Evolutionary conservation across 345 rosid species (phyloP).

Genomic region (Pseudoturritis turrita): DNA sequence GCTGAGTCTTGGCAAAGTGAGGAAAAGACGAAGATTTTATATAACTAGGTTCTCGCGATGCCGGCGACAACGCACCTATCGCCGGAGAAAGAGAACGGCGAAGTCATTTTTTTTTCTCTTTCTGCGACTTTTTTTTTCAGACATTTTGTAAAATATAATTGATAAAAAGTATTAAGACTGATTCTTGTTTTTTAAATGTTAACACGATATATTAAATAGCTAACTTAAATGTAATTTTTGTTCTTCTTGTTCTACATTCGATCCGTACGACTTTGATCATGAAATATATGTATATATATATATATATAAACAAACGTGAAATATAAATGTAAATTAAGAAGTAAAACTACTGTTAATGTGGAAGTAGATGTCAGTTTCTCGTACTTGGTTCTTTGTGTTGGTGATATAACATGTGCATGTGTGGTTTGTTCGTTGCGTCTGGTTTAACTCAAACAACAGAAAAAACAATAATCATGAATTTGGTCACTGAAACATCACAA

Average conservation of each 20-base stretch:
- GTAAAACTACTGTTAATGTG: constrained; percentile 21
- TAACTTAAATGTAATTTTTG: too few species aligned
- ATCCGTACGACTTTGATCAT: neutral
- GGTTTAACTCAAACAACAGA: constrained; percentile 29
- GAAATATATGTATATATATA: neutral
- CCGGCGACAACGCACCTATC: too few species aligned
- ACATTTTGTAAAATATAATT: too few species aligned
- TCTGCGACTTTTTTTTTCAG: too few species aligned
- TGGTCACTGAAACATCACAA: constrained; percentile 31
- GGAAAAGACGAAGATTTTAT: too few species aligned
- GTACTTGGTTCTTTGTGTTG: constrained; percentile 24
- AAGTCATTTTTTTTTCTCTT: too few species aligned
- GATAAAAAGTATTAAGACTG: too few species aligned
- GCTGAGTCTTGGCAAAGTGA: too few species aligned
- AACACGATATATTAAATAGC: too few species aligned
- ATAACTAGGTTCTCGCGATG: too few species aligned
- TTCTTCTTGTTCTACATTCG: neutral
- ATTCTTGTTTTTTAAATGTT: too few species aligned
- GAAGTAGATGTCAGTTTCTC: constrained; percentile 21
- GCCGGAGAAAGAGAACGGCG: too few species aligned
- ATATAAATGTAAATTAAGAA: neutral
- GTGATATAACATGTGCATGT: constrained; percentile 36
- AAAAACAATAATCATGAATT: constrained; percentile 22
- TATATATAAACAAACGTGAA: neutral
- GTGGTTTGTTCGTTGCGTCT: constrained; percentile 33